Evolutionary conservation across 257 asterid genomes (phyloP).

Genomic region (Fraxinus cuspidata): DNA sequence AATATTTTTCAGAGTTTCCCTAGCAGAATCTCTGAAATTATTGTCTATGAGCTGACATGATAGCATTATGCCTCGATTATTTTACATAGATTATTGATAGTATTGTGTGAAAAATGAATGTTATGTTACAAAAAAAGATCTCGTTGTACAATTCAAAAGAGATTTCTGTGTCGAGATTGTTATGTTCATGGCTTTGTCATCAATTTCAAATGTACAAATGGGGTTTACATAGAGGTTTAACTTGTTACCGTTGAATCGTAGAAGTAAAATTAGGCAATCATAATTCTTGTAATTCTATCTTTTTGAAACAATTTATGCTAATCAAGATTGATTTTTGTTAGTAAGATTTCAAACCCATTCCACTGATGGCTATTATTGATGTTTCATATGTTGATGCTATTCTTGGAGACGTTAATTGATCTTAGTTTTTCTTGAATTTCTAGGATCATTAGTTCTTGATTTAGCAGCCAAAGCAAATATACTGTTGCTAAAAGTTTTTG

Average conservation of each 20-base stretch:
- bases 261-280: neutral
- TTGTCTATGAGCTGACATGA: neutral
- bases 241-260: neutral
- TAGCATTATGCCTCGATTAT: neutral
- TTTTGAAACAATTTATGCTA: neutral
- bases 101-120: neutral
- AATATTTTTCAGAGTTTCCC: neutral
- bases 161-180: neutral
- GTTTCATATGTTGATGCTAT: neutral
- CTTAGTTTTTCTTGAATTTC: neutral
- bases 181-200: neutral
- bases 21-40: neutral
- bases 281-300: neutral
- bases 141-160: neutral
- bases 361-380: neutral
- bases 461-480: neutral
- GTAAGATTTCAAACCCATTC: neutral
- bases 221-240: neutral
- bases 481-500: neutral
- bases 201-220: neutral
- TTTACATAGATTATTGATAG: neutral
- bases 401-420: neutral
- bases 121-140: neutral
- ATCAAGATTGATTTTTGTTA: neutral
- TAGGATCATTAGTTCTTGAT: neutral